A percentile compares a stretch with the other conserved stretches of the same genome.
Evolutionary conservation across 768 basidiomycete species (phyloP).

Genomic region (Hypsizygus marmoreus): DNA sequence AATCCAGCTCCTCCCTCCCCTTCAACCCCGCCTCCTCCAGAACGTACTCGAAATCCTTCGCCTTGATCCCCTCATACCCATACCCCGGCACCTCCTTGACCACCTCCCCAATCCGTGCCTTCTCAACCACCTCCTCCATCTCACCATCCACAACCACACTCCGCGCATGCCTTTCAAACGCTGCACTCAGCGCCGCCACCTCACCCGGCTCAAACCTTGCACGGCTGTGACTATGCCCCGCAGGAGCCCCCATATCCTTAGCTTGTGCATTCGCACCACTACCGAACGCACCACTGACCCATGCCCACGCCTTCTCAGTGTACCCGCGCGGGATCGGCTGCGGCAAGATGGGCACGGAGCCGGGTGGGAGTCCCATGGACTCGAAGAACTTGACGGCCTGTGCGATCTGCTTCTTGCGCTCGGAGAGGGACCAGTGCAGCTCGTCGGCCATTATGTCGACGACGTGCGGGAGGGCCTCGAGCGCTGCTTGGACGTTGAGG

Average conservation of each 20-base stretch:
- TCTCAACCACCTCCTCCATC: conserved; percentile 39
- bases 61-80: conserved; percentile 52
- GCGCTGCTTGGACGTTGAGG: conserved; percentile 85
- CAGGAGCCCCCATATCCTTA: conserved; percentile 10
- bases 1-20: conserved; percentile 56
- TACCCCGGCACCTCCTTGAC: conserved; percentile 57
- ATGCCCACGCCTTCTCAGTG: conserved; percentile 27
- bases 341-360: conserved; percentile 32
- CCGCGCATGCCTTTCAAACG: conserved; percentile 37
- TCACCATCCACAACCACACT: conserved; percentile 20
- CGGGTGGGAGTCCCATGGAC: conserved; percentile 83
- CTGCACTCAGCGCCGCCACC: conserved; percentile 37
- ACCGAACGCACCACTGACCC: conserved; percentile 49
- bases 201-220: conserved; percentile 49
- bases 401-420: conserved; percentile 60
- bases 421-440: conserved; percentile 68
- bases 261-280: conserved; percentile 18
- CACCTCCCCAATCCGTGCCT: conserved; percentile 40
- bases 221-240: conserved; percentile 31
- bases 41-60: conserved; percentile 52
- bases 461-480: conserved; percentile 82
- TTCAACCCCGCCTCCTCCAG: conserved; percentile 75
- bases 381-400: conserved; percentile 66
- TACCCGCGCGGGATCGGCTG: conserved; percentile 26
- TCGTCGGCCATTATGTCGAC: conserved; percentile 91